Evolutionary conservation across 345 rosid species (phyloP).

Genomic region (Syzygium aqueum): DNA sequence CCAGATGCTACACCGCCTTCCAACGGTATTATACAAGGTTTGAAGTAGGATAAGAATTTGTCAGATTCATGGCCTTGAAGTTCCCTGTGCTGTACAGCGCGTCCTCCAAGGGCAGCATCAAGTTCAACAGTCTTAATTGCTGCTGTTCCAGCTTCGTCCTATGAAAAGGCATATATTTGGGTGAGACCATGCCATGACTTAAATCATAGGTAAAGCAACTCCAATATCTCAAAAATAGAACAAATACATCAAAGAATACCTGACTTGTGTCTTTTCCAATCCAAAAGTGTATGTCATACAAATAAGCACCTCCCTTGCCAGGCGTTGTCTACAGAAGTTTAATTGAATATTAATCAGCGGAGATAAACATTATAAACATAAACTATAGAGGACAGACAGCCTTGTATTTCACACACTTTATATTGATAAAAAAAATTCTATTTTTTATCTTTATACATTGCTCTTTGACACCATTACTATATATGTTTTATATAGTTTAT

Average conservation of each 20-base stretch:
- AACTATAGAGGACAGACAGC: not conserved
- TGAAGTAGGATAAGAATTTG: conserved; percentile 89
- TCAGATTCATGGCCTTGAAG: conserved; percentile 96
- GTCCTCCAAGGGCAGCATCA: conserved; percentile 92
- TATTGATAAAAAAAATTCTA: not conserved
- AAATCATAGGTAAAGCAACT: not conserved
- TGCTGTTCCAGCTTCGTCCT: conserved; percentile 99
- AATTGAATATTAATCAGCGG: not conserved
- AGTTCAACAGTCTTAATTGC: conserved; percentile 95
- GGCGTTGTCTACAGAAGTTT: conserved; percentile 52
- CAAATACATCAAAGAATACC: conserved; percentile 27
- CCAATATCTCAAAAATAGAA: not conserved
- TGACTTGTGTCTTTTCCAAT: conserved; percentile 95
- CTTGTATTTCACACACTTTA: not conserved
- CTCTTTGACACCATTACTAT: not conserved
- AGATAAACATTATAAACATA: not conserved
- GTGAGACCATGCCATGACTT: not conserved
- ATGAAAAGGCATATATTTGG: not conserved
- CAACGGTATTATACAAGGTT: conserved; percentile 88
- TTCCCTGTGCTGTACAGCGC: conserved; percentile 96
- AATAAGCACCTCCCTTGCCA: conserved; percentile 77
- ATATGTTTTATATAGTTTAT: not conserved
- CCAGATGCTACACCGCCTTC: conserved; percentile 98
- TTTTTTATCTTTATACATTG: not conserved
- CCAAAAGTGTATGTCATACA: conserved; percentile 93